Base-by-base conservation (phyloP, 176 grass and related monocot genomes). In the Oryza glaberrima region DNA sequence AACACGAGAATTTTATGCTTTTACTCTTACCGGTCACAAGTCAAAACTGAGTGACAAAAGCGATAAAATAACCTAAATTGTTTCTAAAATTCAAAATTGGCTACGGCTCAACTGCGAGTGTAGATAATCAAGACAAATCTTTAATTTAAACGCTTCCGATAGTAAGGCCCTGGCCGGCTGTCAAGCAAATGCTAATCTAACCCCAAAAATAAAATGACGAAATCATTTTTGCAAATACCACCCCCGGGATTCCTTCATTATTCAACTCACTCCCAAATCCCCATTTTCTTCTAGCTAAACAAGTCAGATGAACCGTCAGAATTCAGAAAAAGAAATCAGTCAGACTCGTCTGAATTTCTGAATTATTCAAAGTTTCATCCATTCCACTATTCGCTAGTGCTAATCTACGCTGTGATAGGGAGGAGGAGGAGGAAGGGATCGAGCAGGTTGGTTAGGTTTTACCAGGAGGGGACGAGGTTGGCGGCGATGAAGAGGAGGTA, bases 401-500 rank as follows among this genome's bases (percentile, higher is more conserved):
- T 56, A 19, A 19, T 5, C 13, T 49, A 49, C 47, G 47, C 47
- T 4, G 13, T 15, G 51, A 14, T 15, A 15, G 66, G 28, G 48
- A 25, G 12, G 16, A 16, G 26, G 14, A 20, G 41, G 35, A 5
- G 30, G 30, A 32, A 32, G 35, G 4, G 23, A 7, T 56, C 16
- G 17, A 47, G 30, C 7, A 34, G 32, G 2, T 0, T 0, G 35
- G 35, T 36, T 36, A 36, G 7, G 67, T 64, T 64, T 52, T 52
- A 97, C 96, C 96, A 95, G 65, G 91, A 83, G 0, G 96, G 88
- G 35, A 73, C 86, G 73, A 98, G 85, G 90, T 98, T 98, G 46
- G 96, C 87, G 30, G 93, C 93, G 82, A 98, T 94, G 85, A 98
- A 98, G 32, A 98, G 49, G 20, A 95, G 81, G 82, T 98, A 98